phyloP scores from a whole-genome alignment of 495 filamentous ascomycete species.

The Alectoria sarmentosa region DNA sequence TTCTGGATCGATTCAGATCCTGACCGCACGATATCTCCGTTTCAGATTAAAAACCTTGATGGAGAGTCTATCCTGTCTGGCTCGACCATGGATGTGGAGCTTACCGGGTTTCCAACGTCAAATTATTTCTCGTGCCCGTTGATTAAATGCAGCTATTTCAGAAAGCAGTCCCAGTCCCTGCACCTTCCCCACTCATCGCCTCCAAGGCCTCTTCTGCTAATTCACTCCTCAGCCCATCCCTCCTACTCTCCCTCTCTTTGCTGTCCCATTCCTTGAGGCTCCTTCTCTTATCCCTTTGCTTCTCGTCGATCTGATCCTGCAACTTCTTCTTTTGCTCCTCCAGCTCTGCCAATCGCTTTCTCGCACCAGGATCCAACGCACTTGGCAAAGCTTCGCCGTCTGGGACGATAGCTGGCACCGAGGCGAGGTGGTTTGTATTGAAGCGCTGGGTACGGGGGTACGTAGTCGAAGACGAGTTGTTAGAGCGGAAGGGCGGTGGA shows the following conservation, averaged over 20 bases:
- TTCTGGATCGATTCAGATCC: not conserved
- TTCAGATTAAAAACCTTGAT: not conserved
- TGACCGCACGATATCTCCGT: not conserved
- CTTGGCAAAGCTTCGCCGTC: conserved; percentile 43
- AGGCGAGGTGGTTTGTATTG: conserved; percentile 43
- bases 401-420: conserved; percentile 43
- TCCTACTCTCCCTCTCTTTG: conserved; percentile 51
- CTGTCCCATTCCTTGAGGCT: conserved; percentile 53
- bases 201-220: conserved; percentile 56
- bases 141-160: conserved; percentile 18
- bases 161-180: conserved; percentile 39
- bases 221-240: conserved; percentile 52
- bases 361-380: conserved; percentile 34
- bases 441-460: conserved; percentile 47
- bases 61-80: not conserved
- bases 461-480: conserved; percentile 41
- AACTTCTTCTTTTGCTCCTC: conserved; percentile 50
- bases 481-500: conserved; percentile 41
- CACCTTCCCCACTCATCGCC: conserved; percentile 49
- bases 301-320: conserved; percentile 47
- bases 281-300: conserved; percentile 45
- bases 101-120: not conserved
- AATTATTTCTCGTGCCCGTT: not conserved
- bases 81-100: not conserved
- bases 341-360: conserved; percentile 45